phyloP scores from a whole-genome alignment of 2,329 filamentous ascomycete genomes.

The Fusarium scirpi region DNA sequence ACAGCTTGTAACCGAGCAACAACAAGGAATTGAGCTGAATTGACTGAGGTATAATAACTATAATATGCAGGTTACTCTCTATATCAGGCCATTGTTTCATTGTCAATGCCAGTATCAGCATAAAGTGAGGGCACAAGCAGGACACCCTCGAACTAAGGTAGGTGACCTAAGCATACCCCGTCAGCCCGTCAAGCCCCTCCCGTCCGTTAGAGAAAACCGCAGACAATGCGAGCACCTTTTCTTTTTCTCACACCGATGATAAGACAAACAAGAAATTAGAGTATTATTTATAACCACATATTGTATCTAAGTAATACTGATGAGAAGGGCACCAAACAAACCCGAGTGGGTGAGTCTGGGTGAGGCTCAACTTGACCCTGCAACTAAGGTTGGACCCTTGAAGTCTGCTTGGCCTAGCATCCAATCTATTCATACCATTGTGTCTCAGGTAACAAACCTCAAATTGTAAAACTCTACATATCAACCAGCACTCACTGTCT shows the following conservation, averaged over 20 bases:
- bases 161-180: constrained; percentile 2
- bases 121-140: neutral
- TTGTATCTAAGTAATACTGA: neutral
- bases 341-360: neutral
- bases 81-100: neutral
- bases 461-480: neutral
- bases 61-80: neutral
- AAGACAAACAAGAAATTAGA: constrained; percentile 20
- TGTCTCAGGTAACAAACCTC: neutral
- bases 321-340: neutral
- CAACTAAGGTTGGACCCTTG: constrained; percentile 1
- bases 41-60: neutral
- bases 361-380: constrained; percentile 18
- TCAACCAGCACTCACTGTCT: neutral
- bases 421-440: neutral
- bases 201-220: neutral
- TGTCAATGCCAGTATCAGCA: neutral
- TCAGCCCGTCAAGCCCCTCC: constrained; percentile 1
- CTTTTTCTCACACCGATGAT: constrained; percentile 17
- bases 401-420: neutral
- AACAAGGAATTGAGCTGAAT: neutral
- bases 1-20: neutral
- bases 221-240: constrained; percentile 20
- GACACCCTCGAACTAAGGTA: neutral
- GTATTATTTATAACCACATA: neutral